These are phyloP conservation scores for Edaphochlamys debaryana DNA, from an alignment of 139 green algal genomes.

Conservation along the genomic window DNA sequence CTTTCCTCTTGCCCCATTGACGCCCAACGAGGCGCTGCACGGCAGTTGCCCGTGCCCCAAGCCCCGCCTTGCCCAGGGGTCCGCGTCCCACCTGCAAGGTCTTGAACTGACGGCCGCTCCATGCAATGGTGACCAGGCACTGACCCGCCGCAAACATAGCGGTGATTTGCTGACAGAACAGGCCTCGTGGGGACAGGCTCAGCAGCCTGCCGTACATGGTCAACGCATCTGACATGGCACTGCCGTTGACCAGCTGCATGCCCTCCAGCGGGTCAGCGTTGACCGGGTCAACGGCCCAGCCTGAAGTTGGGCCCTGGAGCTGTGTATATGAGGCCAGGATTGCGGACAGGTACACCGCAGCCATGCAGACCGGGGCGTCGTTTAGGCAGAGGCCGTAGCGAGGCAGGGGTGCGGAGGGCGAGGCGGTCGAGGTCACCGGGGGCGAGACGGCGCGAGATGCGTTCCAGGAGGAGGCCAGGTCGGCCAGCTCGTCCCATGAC, in stretches of 20 bases:
- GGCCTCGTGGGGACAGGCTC: not conserved
- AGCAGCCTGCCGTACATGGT: not conserved
- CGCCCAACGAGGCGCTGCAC: too few species aligned
- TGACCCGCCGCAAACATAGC: not conserved
- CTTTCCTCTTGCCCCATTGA: too few species aligned
- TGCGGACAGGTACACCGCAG: not conserved
- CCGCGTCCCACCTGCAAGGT: too few species aligned
- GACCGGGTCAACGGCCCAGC: constrained; percentile 4
- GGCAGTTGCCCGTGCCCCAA: too few species aligned
- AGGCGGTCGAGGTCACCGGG: not conserved
- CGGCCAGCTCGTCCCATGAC: constrained; percentile 4
- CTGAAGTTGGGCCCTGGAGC: not conserved
- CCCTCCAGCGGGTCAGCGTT: not conserved
- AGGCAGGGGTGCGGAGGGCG: not conserved
- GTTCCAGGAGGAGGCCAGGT: not conserved
- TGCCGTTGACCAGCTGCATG: constrained; percentile 23
- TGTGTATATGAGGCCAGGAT: constrained; percentile 24
- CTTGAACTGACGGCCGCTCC: constrained; percentile 11
- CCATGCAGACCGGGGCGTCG: not conserved
- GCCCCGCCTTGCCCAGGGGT: too few species aligned
- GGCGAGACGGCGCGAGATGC: not conserved
- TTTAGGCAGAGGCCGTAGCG: constrained; percentile 24
- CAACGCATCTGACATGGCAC: not conserved
- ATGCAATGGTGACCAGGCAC: constrained; percentile 15
- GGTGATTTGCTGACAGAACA: constrained; percentile 4